phyloP scores from a whole-genome alignment of 129 eudicot species.

The Chrysanthemum lavandulifolium region DNA sequence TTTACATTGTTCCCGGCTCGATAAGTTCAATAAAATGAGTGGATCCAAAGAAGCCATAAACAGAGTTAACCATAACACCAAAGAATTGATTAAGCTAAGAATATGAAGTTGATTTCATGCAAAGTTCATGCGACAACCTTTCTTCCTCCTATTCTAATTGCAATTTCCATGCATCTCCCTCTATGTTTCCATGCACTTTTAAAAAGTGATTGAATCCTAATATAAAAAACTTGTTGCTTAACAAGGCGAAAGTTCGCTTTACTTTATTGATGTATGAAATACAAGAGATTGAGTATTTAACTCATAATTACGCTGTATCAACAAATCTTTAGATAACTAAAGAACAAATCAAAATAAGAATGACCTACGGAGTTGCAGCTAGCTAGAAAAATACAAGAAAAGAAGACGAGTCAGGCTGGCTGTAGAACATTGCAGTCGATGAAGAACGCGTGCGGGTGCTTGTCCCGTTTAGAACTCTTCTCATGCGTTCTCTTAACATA shows the following conservation, averaged over 20 bases:
- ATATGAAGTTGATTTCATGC: no score
- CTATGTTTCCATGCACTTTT: no score
- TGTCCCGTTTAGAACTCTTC: conserved; percentile 6
- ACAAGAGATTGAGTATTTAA: background rate
- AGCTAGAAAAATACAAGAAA: conserved; percentile 27
- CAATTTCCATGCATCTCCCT: no score
- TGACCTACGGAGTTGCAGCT: background rate
- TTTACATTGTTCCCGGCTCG: no score
- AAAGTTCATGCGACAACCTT: no score
- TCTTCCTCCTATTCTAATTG: no score
- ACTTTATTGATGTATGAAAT: background rate
- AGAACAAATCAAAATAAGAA: conserved; percentile 12
- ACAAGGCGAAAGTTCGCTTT: background rate
- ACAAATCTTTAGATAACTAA: background rate
- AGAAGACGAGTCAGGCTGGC: conserved; percentile 20
- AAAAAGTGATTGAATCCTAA: no score
- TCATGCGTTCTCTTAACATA: conserved; percentile 28
- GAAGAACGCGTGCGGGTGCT: background rate
- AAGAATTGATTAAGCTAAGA: no score
- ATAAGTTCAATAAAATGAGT: no score
- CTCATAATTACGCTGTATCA: no score
- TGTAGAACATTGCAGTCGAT: background rate
- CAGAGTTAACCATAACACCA: no score
- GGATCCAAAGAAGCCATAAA: no score
- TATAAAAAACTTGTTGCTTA: background rate